Conservation (phyloP, 192 early-diverging fungal genomes). For the Backusella psychrophila region DNA sequence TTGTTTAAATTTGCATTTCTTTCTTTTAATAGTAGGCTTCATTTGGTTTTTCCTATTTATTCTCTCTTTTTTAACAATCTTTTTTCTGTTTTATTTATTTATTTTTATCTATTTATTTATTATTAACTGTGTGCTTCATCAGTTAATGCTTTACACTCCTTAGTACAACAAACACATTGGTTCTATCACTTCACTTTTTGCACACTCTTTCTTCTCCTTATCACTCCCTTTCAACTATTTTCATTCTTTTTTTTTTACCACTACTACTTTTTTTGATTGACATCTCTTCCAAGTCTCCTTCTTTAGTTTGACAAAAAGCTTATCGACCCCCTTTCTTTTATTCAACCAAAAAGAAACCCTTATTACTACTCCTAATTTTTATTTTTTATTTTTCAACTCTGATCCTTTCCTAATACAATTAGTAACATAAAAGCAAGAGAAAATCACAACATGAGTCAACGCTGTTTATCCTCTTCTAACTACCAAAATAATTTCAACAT, state of each 20-base stretch:
- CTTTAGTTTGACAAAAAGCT: background rate
- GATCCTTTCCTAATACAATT: background rate
- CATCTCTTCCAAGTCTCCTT: slow-evolving; percentile 2
- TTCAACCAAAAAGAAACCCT: background rate
- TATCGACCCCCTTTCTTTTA: background rate
- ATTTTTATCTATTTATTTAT: background rate
- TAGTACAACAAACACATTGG: background rate
- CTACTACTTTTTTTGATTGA: background rate
- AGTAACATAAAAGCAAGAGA: background rate
- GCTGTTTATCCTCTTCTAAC: slow-evolving; percentile 11
- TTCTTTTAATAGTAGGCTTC: slow-evolving; percentile 2
- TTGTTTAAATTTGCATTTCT: slow-evolving; percentile 3
- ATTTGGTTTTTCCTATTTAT: slow-evolving; percentile 4
- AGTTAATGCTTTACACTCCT: slow-evolving; percentile 5
- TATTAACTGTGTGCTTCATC: background rate
- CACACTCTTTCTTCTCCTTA: slow-evolving; percentile 1
- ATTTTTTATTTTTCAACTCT: background rate
- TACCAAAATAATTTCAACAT: slow-evolving; percentile 6
- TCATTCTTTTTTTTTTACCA: background rate
- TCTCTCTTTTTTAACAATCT: background rate
- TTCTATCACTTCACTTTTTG: background rate
- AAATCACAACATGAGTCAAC: background rate
- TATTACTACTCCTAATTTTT: background rate
- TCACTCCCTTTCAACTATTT: slow-evolving; percentile 1
- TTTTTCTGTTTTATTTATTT: background rate